A percentile compares a stretch with the other conserved stretches of the same genome.
Evolutionary conservation across 768 basidiomycete genomes (phyloP).

Genomic region (Cubamyces lactineus): DNA sequence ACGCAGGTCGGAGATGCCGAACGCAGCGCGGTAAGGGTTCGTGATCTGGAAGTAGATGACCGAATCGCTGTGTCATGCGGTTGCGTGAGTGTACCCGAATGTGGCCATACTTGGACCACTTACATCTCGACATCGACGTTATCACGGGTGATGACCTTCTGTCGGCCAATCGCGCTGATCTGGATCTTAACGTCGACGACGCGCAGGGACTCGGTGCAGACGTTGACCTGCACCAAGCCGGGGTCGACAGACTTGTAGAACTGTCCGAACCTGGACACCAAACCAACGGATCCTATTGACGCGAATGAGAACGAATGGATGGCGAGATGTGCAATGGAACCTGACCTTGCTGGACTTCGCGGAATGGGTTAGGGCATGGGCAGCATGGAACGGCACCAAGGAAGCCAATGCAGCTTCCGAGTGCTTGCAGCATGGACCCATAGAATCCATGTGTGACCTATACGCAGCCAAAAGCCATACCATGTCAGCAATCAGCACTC

Average conservation of each 20-base stretch:
- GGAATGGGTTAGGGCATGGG: constrained; percentile 84
- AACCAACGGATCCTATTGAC: constrained; percentile 75
- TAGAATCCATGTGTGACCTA: constrained; percentile 85
- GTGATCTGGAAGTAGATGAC: constrained; percentile 92
- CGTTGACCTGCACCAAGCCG: constrained; percentile 89
- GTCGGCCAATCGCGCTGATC: constrained; percentile 84
- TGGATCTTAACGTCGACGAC: constrained; percentile 96
- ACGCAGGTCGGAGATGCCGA: constrained; percentile 89
- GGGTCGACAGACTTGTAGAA: constrained; percentile 97
- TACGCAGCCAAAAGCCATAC: not conserved
- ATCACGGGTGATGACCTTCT: constrained; percentile 92
- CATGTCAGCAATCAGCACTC: no score
- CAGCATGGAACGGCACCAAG: constrained; percentile 82
- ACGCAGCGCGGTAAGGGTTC: constrained; percentile 92
- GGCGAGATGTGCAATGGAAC: constrained; percentile 11
- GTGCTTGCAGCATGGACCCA: constrained; percentile 73
- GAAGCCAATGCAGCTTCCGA: constrained; percentile 71
- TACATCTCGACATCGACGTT: constrained; percentile 95
- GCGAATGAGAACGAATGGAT: constrained; percentile 24
- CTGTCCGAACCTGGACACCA: constrained; percentile 91
- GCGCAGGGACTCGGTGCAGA: constrained; percentile 88
- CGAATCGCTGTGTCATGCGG: constrained; percentile 61
- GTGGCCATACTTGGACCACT: constrained; percentile 23
- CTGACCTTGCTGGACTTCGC: constrained; percentile 80
- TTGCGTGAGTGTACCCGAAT: no score